Base-by-base conservation (phyloP, 306 rosid species). In the Gynostemma pentaphyllum region DNA sequence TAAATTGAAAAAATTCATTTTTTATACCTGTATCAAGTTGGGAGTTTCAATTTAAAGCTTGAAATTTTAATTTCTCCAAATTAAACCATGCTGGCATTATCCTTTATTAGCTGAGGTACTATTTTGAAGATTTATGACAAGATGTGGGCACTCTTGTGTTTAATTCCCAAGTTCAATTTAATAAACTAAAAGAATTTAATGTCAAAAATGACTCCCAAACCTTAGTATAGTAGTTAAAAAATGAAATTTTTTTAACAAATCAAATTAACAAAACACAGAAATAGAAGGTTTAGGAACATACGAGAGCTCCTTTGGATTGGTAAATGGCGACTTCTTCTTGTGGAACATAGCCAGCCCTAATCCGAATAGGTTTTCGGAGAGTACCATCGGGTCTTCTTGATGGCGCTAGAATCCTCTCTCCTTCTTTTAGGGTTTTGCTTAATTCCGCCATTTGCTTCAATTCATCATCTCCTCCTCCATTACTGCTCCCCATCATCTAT, bases 351-450 rank as follows among this genome's bases (percentile, higher is more conserved):
- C 97, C 97, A 24, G 95, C 81, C 76, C 95, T 79, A 76, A 94
- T 86, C 56, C 95, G 90, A 62, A 84, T 70, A 65, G 85, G 78
- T 66, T 86, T 94, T 1, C 99, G 88, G 68, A 79, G 78, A 61
- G 97, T 88, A 11, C 99, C 97, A 59, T 94, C 99, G 52, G 99
- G 99, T 41, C 99, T 69, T 22, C 94, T 72, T 0, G 95, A 86
- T 48, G 97, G 95, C 18, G 76, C 94, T 29, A 94, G 63, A 48
- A 94, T 69, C 56, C 94, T 83, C 75, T 94, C 97, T 14, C 95
- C 97, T 68, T 92, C 84, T 49, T 88, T 91, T 65, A 86, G 88
- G 82, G 71, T 74, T 85, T 84, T 80, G 65, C 64, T 73, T 0
- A 77, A 73, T 27, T 79, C 90, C 37, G 56, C 69, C 73, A 74